Evolutionary conservation across 176 grass and related monocot species (phyloP).

Genomic region (Aegilops sharonensis): DNA sequence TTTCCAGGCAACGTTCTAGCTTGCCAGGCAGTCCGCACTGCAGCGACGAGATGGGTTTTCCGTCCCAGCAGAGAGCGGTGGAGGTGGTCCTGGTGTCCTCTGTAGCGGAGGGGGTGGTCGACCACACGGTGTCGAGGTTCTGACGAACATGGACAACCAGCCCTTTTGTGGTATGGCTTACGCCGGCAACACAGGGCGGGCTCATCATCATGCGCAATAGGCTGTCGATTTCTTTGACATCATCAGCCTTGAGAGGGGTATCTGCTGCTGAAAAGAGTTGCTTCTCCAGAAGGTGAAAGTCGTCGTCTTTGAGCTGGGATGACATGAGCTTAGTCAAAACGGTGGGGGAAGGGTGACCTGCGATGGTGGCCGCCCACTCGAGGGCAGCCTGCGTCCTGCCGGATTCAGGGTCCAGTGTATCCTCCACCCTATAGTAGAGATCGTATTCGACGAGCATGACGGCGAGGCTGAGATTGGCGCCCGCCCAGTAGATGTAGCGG

Average conservation of each 20-base stretch:
- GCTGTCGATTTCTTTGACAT: background rate
- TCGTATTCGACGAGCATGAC: background rate
- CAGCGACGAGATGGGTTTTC: too few species aligned
- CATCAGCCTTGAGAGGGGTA: background rate
- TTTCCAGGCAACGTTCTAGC: background rate
- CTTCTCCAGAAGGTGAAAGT: background rate
- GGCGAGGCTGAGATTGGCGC: background rate
- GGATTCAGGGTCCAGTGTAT: background rate
- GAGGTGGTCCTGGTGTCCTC: too few species aligned
- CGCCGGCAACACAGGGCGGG: too few species aligned
- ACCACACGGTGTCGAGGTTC: too few species aligned
- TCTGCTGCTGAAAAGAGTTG: background rate
- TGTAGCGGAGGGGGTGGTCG: too few species aligned
- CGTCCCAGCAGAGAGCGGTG: too few species aligned
- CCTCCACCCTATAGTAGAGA: background rate
- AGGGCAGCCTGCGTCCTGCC: background rate
- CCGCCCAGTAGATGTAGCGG: background rate
- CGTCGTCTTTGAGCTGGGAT: background rate
- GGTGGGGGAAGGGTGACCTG: background rate
- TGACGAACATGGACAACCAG: too few species aligned
- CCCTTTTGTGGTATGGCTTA: too few species aligned
- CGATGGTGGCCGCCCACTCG: background rate
- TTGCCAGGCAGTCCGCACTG: background rate
- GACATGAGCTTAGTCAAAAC: background rate
- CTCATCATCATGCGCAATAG: background rate